Base-by-base conservation (phyloP, 208 protist species). In the Tritrichomonas foetus region DNA sequence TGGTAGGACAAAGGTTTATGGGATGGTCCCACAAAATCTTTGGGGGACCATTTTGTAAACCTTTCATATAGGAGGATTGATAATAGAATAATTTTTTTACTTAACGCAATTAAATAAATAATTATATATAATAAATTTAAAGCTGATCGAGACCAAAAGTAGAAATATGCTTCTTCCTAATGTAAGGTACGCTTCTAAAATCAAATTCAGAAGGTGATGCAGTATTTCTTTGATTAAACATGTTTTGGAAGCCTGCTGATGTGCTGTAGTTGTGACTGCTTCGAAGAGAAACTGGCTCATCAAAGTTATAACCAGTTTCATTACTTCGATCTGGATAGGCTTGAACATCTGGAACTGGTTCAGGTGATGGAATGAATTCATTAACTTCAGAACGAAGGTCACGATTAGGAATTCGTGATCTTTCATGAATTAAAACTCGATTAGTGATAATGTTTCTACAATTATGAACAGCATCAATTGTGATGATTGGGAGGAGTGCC, bases 111-210 rank as follows among this genome's bases (percentile, higher is more conserved):
- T 64, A 27, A 22, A 72, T 72, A 41, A 41, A 78, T 78, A 41
- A 44, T 14, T 14, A 78, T 22, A 82, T 50, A 82, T 30, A 78
- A 78, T 30, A 84, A 61, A 39, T 22, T 89, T 57, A 89, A 47
- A 89, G 47, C 22, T 89, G 41, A 30, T 89, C 78, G 27, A 89
- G 78, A 57, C 78, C 78, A 47, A 89, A 89, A 16, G 78, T 89
- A 20, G 78, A 89, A 39, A 89, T 30, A 8, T 89, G 78, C 33
- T 49, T n/a, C 30, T 39, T 53, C 47, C 78, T 89, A 3, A 89
- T 39, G 25, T 14, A 27, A 8, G 78, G 25, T 39, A 16, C 39
- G 30, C 14, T 53, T 16, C 57, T 0, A 57, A 50, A 44, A 20
- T 44, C 47, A 61, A 14, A 53, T n/a, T 49, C 47, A 64, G 55